Base-by-base conservation (phyloP, 1,139 yeast genomes). In the Nematodospora anomalae region DNA sequence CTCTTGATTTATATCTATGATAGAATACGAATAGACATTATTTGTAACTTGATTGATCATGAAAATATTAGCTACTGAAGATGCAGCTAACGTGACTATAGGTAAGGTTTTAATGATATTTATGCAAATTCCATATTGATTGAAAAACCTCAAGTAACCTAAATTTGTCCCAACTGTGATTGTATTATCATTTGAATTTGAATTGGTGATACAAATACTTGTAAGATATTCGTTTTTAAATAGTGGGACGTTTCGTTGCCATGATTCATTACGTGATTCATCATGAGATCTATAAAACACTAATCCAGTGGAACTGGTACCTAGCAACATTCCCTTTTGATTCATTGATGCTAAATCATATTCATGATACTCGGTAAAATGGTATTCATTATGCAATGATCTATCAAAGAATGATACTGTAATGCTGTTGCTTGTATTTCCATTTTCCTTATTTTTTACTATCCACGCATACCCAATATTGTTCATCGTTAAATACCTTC, bases 331-430 rank as follows among this genome's bases (percentile, higher is more conserved):
- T 1, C 94, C 96, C 4, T 69, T 70, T 23, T 71, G 71, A 37
- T 82, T 82, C 51, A 92, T 67, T 1, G 88, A 77, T 21, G 96
- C 94, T 36, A 87, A 63, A 55, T 88, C 96, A 57, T 71, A 87
- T 12, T 77, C 72, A 41, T 72, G 70, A 33, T 76, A 60, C 57
- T 92, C 98, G 32, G 82, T 83, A 61, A 92, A 90, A 60, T 88
- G 94, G 51, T 87, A 88, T 50, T 88, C 96, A 39, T 82, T 78
- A 55, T 82, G 84, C n/a, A 75, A 57, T 0, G 89, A 79, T 34
- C 85, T 69, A 55, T 92, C 97, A 52, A 88, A 89, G 53, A 92
- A 92, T 10, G 90, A 79, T 2, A 90, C 89, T 0, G 96, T 88
- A 12, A 90, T 71, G 33, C 90, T 80, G 46, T 81, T 78, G 47